Conservation (phyloP, 2,329 filamentous ascomycete species). For the Colletotrichum sp. region DNA sequence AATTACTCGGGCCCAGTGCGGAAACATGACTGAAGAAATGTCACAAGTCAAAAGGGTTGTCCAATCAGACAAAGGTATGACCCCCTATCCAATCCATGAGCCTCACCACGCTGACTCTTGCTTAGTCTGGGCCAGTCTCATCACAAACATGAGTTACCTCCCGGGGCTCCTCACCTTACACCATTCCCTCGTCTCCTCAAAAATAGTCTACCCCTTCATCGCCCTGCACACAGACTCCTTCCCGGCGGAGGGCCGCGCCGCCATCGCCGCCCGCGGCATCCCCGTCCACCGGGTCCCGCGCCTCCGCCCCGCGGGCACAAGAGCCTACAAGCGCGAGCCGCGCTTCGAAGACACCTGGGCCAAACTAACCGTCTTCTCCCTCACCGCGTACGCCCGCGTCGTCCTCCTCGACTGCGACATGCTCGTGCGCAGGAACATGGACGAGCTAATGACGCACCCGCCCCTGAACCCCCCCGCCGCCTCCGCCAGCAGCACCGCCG, state of each 20-base stretch:
- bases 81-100: accelerated
- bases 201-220: not conserved
- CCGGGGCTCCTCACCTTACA: not conserved
- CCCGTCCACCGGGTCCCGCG: not conserved
- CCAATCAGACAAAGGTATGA: not conserved
- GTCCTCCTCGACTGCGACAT: slow-evolving; percentile 90
- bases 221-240: not conserved
- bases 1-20: accelerated
- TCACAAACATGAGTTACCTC: not conserved
- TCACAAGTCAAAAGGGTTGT: not conserved
- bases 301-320: not conserved
- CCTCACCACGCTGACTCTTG: not conserved
- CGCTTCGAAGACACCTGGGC: not conserved
- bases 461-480: slow-evolving; percentile 60
- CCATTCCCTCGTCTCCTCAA: not conserved
- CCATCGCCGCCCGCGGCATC: not conserved
- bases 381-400: slow-evolving; percentile 78
- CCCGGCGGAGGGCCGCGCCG: not conserved
- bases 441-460: slow-evolving; percentile 84
- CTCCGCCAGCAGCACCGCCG: slow-evolving; percentile 21
- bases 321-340: not conserved
- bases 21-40: not conserved
- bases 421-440: slow-evolving; percentile 83
- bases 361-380: slow-evolving; percentile 55
- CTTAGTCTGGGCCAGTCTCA: not conserved